Base-by-base conservation (phyloP, 345 rosid species). In the Eucalyptus marginata region DNA sequence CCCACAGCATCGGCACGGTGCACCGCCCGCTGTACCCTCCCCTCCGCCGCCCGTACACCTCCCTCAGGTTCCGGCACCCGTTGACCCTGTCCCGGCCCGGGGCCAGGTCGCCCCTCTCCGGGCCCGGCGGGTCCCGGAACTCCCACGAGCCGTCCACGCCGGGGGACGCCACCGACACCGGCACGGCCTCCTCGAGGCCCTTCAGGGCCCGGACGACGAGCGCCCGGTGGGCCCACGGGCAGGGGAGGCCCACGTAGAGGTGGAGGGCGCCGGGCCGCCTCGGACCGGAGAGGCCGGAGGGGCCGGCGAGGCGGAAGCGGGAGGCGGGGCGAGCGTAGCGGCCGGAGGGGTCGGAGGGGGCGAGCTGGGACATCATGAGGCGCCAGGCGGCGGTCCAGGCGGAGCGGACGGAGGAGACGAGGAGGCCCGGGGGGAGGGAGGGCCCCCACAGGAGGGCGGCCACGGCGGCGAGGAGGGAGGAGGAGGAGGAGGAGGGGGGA, bases 141-240 rank as follows among this genome's bases (percentile, higher is more conserved):
- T 94, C 96, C 99, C 99, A 96, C 1, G 96, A 94, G 16, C 99
- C 99, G 91, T 96, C 99, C 87, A 92, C 91, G 8, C 98, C 97
- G 3, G 99, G 97, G 1, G 92, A 90, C 1, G 98, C 97, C n/a
- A 97, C 66, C 8, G 99, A 96, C 62, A 96, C 93, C 2, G 96
- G 90, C 24, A 97, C 90, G 49, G 92, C 93, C 36, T 95, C 95
- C 80, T 97, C 96, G 46, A 96, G 94, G 58, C 99, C 97, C 89
- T 97, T 96, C 64, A 97, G 96, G 25, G 96, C 98, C 44, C 96
- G 94, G 24, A 96, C 98, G 22, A 97, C 90, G 71, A 96, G 94
- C 76, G 99, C 90, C 27, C 99, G 92, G 92, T 97, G 99, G 80
- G 99, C 99, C 99, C 99, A 97, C 0, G 99, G 99, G 88, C 99